Percentiles rank a stretch among this genome's conserved stretches.
Evolutionary conservation across 768 basidiomycete species (phyloP).

Genomic region (Kwoniella dejecticola): DNA sequence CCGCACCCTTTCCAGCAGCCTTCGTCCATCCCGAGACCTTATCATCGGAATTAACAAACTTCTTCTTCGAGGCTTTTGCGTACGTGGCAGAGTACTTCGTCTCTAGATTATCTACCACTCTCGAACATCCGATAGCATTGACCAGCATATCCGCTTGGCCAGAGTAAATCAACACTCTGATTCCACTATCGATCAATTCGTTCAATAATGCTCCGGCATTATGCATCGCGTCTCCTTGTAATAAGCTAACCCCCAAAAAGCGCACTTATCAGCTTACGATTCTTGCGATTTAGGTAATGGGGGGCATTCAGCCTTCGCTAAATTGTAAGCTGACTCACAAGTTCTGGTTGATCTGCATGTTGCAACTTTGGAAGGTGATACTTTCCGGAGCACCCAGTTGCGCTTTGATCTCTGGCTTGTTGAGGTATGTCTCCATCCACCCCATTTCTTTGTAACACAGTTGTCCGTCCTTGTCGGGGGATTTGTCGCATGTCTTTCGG

Average conservation of each 20-base stretch:
- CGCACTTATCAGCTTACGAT: neutral
- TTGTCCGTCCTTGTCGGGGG: constrained; percentile 63
- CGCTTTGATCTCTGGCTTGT: constrained; percentile 73
- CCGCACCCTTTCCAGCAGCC: constrained; percentile 70
- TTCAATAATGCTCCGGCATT: constrained; percentile 77
- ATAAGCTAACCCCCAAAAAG: constrained; percentile 35
- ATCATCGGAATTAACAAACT: constrained; percentile 63
- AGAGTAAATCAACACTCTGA: constrained; percentile 85
- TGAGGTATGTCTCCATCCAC: constrained; percentile 90
- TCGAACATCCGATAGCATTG: constrained; percentile 47
- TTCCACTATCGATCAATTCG: constrained; percentile 76
- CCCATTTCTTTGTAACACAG: constrained; percentile 64
- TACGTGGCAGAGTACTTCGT: constrained; percentile 69
- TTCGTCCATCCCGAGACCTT: constrained; percentile 69
- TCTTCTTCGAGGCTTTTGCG: constrained; percentile 58
- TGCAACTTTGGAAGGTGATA: constrained; percentile 56
- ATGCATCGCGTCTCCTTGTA: constrained; percentile 84
- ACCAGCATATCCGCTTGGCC: constrained; percentile 58
- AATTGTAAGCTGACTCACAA: no score
- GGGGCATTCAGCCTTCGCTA: no score
- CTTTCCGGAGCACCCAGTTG: constrained; percentile 60
- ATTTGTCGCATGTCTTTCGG: constrained; percentile 65
- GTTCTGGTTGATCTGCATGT: constrained; percentile 71
- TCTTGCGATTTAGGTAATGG: no score
- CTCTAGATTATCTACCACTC: constrained; percentile 65